Percentiles rank a stretch among this genome's conserved stretches.
phyloP scores from a whole-genome alignment of 2,329 filamentous ascomycete species.

The Pyrenochaeta sp. region DNA sequence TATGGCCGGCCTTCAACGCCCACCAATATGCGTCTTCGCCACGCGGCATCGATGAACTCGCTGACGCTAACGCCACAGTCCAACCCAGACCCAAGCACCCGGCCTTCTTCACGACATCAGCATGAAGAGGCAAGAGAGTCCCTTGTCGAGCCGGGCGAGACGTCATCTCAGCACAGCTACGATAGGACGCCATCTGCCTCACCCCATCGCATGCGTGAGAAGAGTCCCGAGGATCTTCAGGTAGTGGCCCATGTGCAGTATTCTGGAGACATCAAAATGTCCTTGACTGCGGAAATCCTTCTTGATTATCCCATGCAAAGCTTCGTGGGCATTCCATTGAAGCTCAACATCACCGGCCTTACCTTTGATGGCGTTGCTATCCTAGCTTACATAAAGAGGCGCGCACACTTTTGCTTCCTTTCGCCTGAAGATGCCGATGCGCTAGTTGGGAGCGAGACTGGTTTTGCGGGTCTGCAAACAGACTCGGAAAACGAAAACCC shows the following conservation, averaged over 20 bases:
- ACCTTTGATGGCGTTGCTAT: slow-evolving; percentile 96
- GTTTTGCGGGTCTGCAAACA: slow-evolving; percentile 39
- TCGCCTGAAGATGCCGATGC: slow-evolving; percentile 89
- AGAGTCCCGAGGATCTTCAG: slow-evolving; percentile 85
- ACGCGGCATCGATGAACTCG: slow-evolving; percentile 54
- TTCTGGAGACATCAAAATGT: slow-evolving; percentile 83
- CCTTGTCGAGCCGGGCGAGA: slow-evolving; percentile 33
- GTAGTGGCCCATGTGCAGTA: slow-evolving; percentile 92
- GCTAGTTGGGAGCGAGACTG: slow-evolving; percentile 56
- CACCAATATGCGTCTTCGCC: slow-evolving; percentile 44
- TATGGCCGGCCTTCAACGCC: slow-evolving; percentile 43
- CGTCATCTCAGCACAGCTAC: slow-evolving; percentile 37
- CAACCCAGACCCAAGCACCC: slow-evolving; percentile 53
- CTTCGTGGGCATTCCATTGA: slow-evolving; percentile 94
- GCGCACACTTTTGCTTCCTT: slow-evolving; percentile 92
- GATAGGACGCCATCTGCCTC: slow-evolving; percentile 43
- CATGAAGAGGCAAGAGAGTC: slow-evolving; percentile 39
- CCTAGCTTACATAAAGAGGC: slow-evolving; percentile 85
- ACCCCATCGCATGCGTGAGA: slow-evolving; percentile 70
- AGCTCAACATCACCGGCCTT: slow-evolving; percentile 91
- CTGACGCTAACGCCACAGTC: slow-evolving; percentile 56
- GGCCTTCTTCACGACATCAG: slow-evolving; percentile 54
- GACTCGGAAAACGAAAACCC: slow-evolving; percentile 34
- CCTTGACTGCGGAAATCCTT: slow-evolving; percentile 91
- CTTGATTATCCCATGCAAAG: slow-evolving; percentile 98